These are phyloP conservation scores for Leccinum obscurum DNA, from an alignment of 768 basidiomycete species.

Conservation along the genomic window DNA sequence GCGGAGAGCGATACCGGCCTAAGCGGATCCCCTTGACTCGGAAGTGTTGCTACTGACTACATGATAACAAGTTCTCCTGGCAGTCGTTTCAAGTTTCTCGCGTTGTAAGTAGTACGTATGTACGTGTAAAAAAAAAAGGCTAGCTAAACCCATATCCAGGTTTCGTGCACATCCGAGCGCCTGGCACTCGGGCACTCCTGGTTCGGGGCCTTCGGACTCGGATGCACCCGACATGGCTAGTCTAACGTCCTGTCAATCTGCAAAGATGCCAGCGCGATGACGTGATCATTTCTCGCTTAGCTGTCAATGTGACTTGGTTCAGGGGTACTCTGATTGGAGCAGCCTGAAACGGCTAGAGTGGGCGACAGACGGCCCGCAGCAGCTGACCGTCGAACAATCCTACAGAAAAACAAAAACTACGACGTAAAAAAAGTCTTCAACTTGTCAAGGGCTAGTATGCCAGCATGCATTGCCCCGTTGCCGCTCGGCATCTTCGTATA, in stretches of 20 bases:
- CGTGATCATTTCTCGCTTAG: neutral
- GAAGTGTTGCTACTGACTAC: neutral
- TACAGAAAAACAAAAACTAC: neutral
- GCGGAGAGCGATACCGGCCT: neutral
- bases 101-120: neutral
- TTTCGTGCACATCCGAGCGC: neutral
- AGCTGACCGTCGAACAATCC: neutral
- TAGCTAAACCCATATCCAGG: neutral
- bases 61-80: neutral
- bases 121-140: neutral
- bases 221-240: neutral
- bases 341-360: neutral
- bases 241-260: neutral
- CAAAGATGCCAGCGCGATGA: neutral
- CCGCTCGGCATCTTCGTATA: neutral
- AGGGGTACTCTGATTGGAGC: neutral
- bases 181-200: neutral
- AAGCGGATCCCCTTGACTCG: too few relatives aligned
- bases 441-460: neutral
- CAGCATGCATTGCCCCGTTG: neutral
- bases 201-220: neutral
- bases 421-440: neutral
- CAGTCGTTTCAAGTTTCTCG: neutral
- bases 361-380: neutral
- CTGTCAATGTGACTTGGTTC: neutral